Base-by-base conservation (phyloP, 495 filamentous ascomycete genomes). In the Rusavskia elegans region DNA sequence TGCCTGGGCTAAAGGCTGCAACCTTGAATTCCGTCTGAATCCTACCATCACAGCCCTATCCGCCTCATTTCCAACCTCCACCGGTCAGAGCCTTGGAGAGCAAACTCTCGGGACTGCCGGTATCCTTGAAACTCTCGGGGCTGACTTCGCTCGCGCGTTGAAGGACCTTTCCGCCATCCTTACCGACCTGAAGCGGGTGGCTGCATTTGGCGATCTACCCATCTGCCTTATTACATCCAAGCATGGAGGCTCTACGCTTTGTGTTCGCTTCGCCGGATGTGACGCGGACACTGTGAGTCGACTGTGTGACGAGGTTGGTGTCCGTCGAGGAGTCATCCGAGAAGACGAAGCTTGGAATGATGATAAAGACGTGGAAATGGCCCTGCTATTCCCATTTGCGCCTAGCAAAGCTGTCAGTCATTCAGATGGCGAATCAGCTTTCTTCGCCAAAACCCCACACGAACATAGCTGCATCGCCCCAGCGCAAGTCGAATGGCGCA, bases 261-360 rank as follows among this genome's bases (percentile, higher is more conserved):
- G 84, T 11, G 83, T 97, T 2, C 81, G 87, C 36, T 97, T 98
- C 62, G 84, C 87, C 1, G 92, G 92, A 21, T 94, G 90, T 55
- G 89, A 96, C 60, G 79, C 78, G 0, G 79, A 82, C 5, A 85
- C 84, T 2, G 88, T 97, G 0, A 87, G 93, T 62, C 69, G 74
- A 16, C 72, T 96, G 0, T 96, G 89, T 62, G 74, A 85, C 44
- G 92, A 98, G 65, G 74, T 90, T n/a, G 85, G 84, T 17, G 70
- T 96, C 9, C 74, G 75, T 40, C 69, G 87, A 35, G 92, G 92
- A 3, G 69, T 87, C 16, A 77, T 96, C 9, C 57, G 69, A 17
- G 83, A 97, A 67, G 92, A 98, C 58, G 71, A 80, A 40, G 79
- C 82, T 38, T 92, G 89, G 59, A 74, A 80, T 10, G 52, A 61